Evolutionary conservation across 2,329 filamentous ascomycete genomes (phyloP), one percentile per base, ranked within the genome.

Genomic region (Fusarium sulawesiense): DNA sequence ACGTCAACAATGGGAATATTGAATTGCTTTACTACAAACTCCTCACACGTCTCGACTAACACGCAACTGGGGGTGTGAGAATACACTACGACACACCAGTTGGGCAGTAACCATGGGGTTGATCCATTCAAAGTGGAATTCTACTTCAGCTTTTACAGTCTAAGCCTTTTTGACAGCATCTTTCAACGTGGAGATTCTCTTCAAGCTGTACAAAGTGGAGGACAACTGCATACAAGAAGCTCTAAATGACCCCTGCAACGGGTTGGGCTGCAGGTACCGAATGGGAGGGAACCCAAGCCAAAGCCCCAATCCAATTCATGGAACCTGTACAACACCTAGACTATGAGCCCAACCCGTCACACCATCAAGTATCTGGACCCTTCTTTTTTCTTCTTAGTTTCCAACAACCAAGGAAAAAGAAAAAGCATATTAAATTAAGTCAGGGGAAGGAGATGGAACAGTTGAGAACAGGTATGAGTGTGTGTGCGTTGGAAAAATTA

Each of bases 241-340:
- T 66, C 47, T 54, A 59, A 32, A 57, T 21, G 21, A 71, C 57
- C 70, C 70, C 54, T 72, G 59, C 56, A 49, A 62, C 46, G 42
- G 56, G 63, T 72, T 72, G 70, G 70, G 70, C 70, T 72, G 70
- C 70, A 72, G 70, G 70, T 72, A 72, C 70, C 51, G 61, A 62
- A 37, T 54, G 62, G 66, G 61, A 72, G 70, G 66, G 66, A 72
- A 68, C 70, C 70, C 63, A 72, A 72, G 60, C 66, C 70, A 57
- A 72, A 72, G 47, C 49, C 30, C 54, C 56, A 47, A 56, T 55
- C 57, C 56, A 71, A 45, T 50, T 34, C 48, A 21, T 30, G 29
- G 29, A 30, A 34, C 34, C 18, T 37, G 34, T 37, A 37, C 29
- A 50, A 16, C 16, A 23, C 18, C 21, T 46, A 64, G 44, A 29